Evolutionary conservation across 805 yeast genomes (phyloP).

Genomic region (Yamadazyma paraphyllophila): DNA sequence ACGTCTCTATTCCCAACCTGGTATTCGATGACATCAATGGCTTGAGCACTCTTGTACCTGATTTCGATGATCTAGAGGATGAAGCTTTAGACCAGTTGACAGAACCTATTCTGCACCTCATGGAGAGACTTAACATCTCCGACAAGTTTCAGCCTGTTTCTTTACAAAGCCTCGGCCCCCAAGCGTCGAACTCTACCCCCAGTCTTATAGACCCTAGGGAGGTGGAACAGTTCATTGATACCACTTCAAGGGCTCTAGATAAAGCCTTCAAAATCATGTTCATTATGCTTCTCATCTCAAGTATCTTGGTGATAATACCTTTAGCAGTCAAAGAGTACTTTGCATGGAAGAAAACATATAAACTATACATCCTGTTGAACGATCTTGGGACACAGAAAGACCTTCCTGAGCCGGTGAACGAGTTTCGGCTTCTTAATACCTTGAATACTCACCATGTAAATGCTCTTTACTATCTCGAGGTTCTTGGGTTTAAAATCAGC

Average conservation of each 20-base stretch:
- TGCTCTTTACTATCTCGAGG: conserved; percentile 13
- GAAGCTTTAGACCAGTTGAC: conserved; percentile 53
- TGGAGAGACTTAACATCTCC: conserved; percentile 2
- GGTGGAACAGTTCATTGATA: background rate
- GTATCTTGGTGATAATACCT: conserved; percentile 43
- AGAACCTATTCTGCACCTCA: conserved; percentile 43
- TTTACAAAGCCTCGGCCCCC: conserved; percentile 25
- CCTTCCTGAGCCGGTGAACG: background rate
- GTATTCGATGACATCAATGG: conserved; percentile 56
- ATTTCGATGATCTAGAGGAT: conserved; percentile 62
- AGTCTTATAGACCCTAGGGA: background rate
- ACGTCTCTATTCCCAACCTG: conserved; percentile 62
- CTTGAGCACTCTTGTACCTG: conserved; percentile 53
- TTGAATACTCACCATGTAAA: conserved; percentile 16
- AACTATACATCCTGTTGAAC: conserved; percentile 22
- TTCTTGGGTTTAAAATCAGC: conserved; percentile 8
- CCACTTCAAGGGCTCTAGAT: conserved; percentile 23
- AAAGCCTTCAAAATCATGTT: conserved; percentile 36
- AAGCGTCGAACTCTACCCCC: background rate
- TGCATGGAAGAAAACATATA: conserved; percentile 47
- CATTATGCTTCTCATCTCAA: conserved; percentile 26
- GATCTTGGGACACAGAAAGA: background rate
- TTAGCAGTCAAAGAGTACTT: conserved; percentile 44
- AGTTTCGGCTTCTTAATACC: conserved; percentile 12
- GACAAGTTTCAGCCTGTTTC: conserved; percentile 19